These are phyloP conservation scores for Malbranchea zuffiana DNA, from an alignment of 2,329 filamentous ascomycete genomes.

Conservation along the genomic window DNA sequence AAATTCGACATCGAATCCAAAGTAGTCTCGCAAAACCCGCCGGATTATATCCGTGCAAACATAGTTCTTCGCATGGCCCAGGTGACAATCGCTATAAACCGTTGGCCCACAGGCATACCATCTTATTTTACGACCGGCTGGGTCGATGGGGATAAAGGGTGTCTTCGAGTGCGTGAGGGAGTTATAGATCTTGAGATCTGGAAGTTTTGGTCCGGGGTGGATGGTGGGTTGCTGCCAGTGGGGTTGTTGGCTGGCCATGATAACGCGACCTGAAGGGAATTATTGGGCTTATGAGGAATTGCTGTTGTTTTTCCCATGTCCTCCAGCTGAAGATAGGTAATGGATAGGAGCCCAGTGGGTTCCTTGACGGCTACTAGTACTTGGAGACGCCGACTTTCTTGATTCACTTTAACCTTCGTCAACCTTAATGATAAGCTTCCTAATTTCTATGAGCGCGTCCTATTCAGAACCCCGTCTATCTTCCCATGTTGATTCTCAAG, in stretches of 20 bases:
- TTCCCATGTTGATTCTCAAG: no score
- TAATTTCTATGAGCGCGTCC: no score
- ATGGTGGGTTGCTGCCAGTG: slow-evolving; percentile 33
- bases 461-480: no score
- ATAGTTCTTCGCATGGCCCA: slow-evolving; percentile 82
- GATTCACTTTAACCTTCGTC: no score
- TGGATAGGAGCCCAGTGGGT: no score
- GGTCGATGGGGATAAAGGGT: slow-evolving; percentile 61
- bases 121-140: slow-evolving; percentile 54
- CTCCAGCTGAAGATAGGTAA: no score
- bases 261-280: no score
- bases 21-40: slow-evolving; percentile 71
- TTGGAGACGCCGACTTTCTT: no score
- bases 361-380: no score
- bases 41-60: slow-evolving; percentile 81
- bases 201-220: slow-evolving; percentile 27
- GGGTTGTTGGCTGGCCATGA: slow-evolving; percentile 37
- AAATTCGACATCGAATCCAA: slow-evolving; percentile 70
- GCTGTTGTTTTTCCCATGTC: no score
- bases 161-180: slow-evolving; percentile 65
- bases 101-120: slow-evolving; percentile 92
- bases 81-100: slow-evolving; percentile 68
- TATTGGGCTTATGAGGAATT: no score
- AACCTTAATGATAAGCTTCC: no score
- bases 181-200: slow-evolving; percentile 66